phyloP scores from a whole-genome alignment of 164 flowering plant genomes.

The Magnolia changhungtana region DNA sequence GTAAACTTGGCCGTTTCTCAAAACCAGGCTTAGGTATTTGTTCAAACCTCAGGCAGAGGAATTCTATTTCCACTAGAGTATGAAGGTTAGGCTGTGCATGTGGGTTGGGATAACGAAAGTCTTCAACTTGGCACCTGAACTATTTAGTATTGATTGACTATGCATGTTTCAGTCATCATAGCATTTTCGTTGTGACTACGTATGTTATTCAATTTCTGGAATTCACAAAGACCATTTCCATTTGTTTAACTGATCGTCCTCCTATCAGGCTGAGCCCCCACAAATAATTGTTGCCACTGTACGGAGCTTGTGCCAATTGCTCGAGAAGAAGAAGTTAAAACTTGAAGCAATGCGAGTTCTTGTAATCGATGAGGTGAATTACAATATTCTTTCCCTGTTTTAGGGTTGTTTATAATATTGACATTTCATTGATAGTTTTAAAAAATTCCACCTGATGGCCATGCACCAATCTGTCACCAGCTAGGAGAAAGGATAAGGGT shows the following conservation, averaged over 20 bases:
- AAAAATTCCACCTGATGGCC: too few species aligned
- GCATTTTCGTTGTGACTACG: background rate
- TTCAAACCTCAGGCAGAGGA: background rate
- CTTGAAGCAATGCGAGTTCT: slow-evolving; percentile 68
- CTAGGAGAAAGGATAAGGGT: too few species aligned
- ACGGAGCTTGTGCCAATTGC: slow-evolving; percentile 76
- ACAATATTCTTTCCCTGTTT: too few species aligned
- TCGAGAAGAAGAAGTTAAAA: slow-evolving; percentile 60
- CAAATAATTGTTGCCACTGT: slow-evolving; percentile 80
- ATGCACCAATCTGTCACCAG: too few species aligned
- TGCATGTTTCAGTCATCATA: background rate
- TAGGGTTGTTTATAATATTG: too few species aligned
- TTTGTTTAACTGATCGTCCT: background rate
- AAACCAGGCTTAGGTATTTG: too few species aligned
- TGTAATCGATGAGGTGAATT: slow-evolving; percentile 81
- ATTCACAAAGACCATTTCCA: background rate
- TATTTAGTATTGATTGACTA: background rate
- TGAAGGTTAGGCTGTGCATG: background rate
- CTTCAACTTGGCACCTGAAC: background rate
- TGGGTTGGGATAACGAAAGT: background rate
- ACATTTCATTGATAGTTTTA: too few species aligned
- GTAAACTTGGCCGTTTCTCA: too few species aligned
- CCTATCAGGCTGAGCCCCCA: slow-evolving; percentile 88
- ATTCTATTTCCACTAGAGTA: background rate
- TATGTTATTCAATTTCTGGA: background rate